Conservation (phyloP, 1,284 basidiomycete species). For the Ganoderma sp. region DNA sequence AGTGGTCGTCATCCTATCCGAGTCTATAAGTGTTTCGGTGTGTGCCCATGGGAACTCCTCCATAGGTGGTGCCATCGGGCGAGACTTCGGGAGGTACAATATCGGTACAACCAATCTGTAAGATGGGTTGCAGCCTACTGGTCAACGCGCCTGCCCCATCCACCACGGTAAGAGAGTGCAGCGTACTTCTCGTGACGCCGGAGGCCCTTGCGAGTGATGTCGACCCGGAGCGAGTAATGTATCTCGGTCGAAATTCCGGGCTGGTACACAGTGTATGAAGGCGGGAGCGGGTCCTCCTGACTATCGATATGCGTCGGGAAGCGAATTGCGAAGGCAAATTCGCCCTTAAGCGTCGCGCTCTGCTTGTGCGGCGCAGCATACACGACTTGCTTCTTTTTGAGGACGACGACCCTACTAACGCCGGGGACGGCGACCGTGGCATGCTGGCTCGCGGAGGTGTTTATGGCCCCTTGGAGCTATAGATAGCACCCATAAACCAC, state of each 20-base stretch:
- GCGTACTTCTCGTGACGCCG: constrained; percentile 51
- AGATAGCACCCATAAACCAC: background rate
- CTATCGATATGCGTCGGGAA: constrained; percentile 45
- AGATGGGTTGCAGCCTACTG: background rate
- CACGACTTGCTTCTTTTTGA: constrained; percentile 43
- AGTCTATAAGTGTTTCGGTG: constrained; percentile 16
- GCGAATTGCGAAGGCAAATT: constrained; percentile 47
- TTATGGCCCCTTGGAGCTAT: constrained; percentile 49
- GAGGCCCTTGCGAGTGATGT: constrained; percentile 49
- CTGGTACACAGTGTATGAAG: constrained; percentile 46
- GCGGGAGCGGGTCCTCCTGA: constrained; percentile 43
- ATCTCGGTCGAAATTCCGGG: constrained; percentile 48
- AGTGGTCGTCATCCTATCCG: constrained; percentile 25
- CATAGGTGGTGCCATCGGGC: constrained; percentile 44
- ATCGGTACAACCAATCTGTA: constrained; percentile 27
- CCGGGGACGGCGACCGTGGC: constrained; percentile 36
- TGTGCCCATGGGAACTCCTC: constrained; percentile 33
- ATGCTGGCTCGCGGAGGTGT: constrained; percentile 42
- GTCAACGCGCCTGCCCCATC: constrained; percentile 13
- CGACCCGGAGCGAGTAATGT: constrained; percentile 47
- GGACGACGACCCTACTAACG: constrained; percentile 32
- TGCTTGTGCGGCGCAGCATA: constrained; percentile 36
- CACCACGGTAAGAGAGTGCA: background rate
- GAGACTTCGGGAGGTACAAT: constrained; percentile 49
- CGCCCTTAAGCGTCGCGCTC: constrained; percentile 38